phyloP scores from a whole-genome alignment of 192 early-diverging fungal genomes.

The Gigaspora rosea region DNA sequence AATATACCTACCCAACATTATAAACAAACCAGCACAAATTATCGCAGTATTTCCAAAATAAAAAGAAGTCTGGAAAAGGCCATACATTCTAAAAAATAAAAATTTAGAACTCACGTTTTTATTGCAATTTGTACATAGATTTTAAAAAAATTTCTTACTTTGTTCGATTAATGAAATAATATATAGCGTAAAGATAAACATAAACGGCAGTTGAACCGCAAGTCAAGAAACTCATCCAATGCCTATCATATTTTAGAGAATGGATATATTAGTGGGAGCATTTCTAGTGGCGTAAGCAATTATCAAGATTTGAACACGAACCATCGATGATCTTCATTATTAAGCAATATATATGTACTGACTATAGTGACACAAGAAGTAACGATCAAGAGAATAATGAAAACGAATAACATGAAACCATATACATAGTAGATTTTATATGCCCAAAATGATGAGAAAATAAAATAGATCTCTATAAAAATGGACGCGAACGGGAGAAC shows the following conservation, averaged over 20 bases:
- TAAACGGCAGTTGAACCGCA: constrained; percentile 76
- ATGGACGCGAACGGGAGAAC: constrained; percentile 77
- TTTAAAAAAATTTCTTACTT: constrained; percentile 50
- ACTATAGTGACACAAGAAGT: constrained; percentile 73
- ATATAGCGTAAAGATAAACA: constrained; percentile 77
- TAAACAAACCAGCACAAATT: constrained; percentile 65
- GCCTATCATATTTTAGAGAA: constrained; percentile 41
- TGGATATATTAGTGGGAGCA: too few species aligned
- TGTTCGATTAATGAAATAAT: constrained; percentile 71
- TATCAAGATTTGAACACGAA: constrained; percentile 20
- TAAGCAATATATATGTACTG: constrained; percentile 75
- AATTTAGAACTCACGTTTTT: constrained; percentile 13
- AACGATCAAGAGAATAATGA: constrained; percentile 68
- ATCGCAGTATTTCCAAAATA: constrained; percentile 81
- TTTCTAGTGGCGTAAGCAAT: too few species aligned
- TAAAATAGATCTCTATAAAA: constrained; percentile 86
- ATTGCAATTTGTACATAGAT: neutral
- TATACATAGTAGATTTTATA: constrained; percentile 81
- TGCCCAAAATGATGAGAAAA: constrained; percentile 79
- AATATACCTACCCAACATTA: constrained; percentile 59
- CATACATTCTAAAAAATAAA: constrained; percentile 66
- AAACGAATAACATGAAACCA: constrained; percentile 75
- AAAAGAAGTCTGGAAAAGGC: constrained; percentile 74
- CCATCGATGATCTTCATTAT: constrained; percentile 82
- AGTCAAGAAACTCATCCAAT: constrained; percentile 77